Evolutionary conservation across 2,329 filamentous ascomycete species (phyloP).

Genomic region (Drechslerella coelobrocha): DNA sequence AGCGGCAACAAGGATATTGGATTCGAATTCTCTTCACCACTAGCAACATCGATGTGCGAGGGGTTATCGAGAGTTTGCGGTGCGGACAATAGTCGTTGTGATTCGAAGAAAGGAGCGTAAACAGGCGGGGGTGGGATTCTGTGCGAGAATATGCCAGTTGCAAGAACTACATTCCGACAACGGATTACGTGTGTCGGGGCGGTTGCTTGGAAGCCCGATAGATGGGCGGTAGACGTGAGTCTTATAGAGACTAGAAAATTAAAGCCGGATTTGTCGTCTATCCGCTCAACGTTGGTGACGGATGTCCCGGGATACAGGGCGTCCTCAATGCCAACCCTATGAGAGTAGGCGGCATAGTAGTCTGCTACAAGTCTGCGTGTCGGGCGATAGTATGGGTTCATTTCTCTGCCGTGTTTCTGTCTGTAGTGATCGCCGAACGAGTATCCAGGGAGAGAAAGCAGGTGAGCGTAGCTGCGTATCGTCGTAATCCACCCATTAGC

Average conservation of each 20-base stretch:
- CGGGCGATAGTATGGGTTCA: conserved; percentile 65
- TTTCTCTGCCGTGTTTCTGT: conserved; percentile 57
- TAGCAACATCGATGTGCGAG: conserved; percentile 50
- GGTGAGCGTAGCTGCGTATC: conserved; percentile 64
- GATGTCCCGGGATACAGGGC: conserved; percentile 57
- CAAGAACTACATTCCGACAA: conserved; percentile 67
- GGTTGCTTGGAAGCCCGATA: conserved; percentile 5
- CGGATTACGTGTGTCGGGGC: conserved; percentile 63
- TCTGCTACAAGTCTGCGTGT: conserved; percentile 65
- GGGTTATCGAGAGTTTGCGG: conserved; percentile 24
- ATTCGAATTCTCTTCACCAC: conserved; percentile 19
- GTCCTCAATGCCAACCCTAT: conserved; percentile 61
- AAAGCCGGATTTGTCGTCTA: conserved; percentile 33
- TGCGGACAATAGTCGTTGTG: not conserved
- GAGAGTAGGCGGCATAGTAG: conserved; percentile 65
- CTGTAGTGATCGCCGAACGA: conserved; percentile 65
- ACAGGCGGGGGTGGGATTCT: conserved; percentile 63
- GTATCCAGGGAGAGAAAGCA: conserved; percentile 68
- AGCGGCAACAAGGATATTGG: too few relatives aligned
- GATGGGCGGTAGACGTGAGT: conserved; percentile 59
- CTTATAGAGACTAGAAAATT: conserved; percentile 52
- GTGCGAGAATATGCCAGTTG: conserved; percentile 67
- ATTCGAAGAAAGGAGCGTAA: conserved; percentile 61
- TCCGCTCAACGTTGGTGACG: conserved; percentile 45
- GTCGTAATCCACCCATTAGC: not conserved